Evolutionary conservation across 768 basidiomycete genomes (phyloP), one percentile per base, ranked within the genome.

Genomic region (Rhodotorula kratochvilovae): DNA sequence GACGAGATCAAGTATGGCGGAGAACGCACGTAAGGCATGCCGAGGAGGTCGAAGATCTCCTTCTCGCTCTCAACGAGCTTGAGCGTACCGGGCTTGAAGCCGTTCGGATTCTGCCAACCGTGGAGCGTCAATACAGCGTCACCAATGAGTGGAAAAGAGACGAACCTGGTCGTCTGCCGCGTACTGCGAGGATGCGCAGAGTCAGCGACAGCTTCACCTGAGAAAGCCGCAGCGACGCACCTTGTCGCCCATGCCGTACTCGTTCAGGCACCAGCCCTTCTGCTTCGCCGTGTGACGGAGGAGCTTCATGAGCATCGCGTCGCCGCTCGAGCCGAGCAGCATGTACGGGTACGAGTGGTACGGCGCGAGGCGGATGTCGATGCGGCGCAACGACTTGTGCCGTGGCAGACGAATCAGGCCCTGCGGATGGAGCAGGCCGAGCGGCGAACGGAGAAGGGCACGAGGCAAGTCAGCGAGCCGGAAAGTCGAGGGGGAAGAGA

Each of bases 41-140:
- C 70, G 16, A 76, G 72, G 0, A 71, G 60, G 11, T 73, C 54
- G 42, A 76, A 76, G 60, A 76, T 72, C 67, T 74, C 72, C 17
- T 58, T 39, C 66, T 76, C 76, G 50, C 23, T 61, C 48, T 76
- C 43, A 54, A 76, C 76, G 31, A 67, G 35, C 23, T 64, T 65
- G 45, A 68, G 35, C n/a, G 71, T 68, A 29, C 63, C 63, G 3
- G 71, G 71, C 42, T n/a, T 35, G 54, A 66, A 72, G 11, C 71
- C 71, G 35, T 72, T 72, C 53, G 67, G 71, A 23, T 72, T 68
- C 67, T 71, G 61, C 39, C 12, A 17, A 23, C 21, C n/a, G 5
- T 21, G 15, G 2, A 4, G 19, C 39, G 16, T 35, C 45, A 48
- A 23, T 4, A 16, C 3, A 39, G 50, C 36, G 12, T 15, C n/a